phyloP scores from a whole-genome alignment of 805 yeast genomes.

The Candida palmyrensis region DNA sequence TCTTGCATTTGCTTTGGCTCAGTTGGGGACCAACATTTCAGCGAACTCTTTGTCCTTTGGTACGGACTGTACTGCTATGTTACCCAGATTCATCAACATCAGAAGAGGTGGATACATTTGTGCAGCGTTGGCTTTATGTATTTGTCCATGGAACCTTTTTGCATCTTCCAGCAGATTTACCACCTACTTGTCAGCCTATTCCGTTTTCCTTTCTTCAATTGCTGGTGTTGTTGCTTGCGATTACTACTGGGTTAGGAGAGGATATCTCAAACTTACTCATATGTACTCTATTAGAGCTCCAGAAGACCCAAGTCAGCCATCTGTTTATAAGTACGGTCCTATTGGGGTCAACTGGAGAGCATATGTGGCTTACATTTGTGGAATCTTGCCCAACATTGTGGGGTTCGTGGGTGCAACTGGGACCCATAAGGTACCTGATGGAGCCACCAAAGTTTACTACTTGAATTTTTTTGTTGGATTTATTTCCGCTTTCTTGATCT shows the following conservation, averaged over 20 bases:
- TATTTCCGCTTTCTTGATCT: constrained; percentile 49
- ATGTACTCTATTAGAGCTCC: constrained; percentile 48
- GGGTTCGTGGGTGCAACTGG: constrained; percentile 86
- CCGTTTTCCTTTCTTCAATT: constrained; percentile 77
- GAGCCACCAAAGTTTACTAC: constrained; percentile 70
- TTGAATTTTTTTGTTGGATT: constrained; percentile 78
- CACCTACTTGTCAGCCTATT: constrained; percentile 73
- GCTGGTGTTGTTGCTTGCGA: constrained; percentile 64
- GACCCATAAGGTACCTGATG: constrained; percentile 63
- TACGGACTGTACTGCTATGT: constrained; percentile 63
- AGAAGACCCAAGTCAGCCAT: constrained; percentile 19
- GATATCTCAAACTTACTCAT: constrained; percentile 58
- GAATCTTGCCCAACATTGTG: constrained; percentile 77
- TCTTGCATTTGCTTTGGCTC: constrained; percentile 67
- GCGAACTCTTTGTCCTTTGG: constrained; percentile 71
- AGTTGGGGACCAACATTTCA: constrained; percentile 72
- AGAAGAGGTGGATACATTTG: constrained; percentile 79
- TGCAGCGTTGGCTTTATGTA: constrained; percentile 62
- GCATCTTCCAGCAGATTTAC: constrained; percentile 69
- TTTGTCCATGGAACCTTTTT: constrained; percentile 82
- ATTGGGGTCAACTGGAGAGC: constrained; percentile 84
- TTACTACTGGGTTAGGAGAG: constrained; percentile 61
- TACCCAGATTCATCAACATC: constrained; percentile 63
- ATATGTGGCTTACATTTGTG: constrained; percentile 70
- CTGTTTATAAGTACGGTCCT: constrained; percentile 54